Conservation (phyloP, 2,329 filamentous ascomycete species). For the Sclerotinia trifoliorum region DNA sequence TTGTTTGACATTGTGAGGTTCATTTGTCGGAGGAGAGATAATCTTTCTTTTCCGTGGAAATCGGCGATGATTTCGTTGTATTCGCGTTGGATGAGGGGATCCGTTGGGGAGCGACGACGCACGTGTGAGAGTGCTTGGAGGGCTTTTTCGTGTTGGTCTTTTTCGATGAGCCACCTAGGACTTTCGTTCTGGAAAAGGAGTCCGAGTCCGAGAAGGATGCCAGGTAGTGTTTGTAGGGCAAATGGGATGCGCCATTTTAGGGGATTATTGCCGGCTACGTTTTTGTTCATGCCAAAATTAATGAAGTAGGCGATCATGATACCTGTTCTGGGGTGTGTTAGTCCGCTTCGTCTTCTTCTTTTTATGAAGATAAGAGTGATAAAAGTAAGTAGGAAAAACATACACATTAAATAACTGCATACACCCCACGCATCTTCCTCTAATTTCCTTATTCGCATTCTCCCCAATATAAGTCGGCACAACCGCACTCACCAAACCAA, state of each 20-base stretch:
- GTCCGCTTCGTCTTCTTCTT: not conserved
- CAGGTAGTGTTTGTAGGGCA: conserved; percentile 61
- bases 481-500: conserved; percentile 24
- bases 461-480: conserved; percentile 28
- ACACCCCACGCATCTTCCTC: conserved; percentile 25
- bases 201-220: conserved; percentile 56
- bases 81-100: conserved; percentile 51
- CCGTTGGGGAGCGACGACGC: conserved; percentile 46
- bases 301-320: conserved; percentile 26
- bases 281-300: conserved; percentile 21
- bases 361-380: too few species aligned
- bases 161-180: conserved; percentile 64
- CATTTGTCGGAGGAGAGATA: conserved; percentile 44
- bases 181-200: conserved; percentile 61
- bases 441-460: conserved; percentile 24
- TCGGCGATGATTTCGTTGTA: conserved; percentile 49
- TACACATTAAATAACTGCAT: conserved; percentile 28
- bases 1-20: conserved; percentile 27
- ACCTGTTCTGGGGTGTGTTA: conserved; percentile 12
- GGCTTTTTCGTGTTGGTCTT: conserved; percentile 64
- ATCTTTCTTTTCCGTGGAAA: conserved; percentile 49
- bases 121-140: conserved; percentile 56
- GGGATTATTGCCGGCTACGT: conserved; percentile 7
- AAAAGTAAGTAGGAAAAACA: not conserved
- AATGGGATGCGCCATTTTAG: conserved; percentile 55